Conservation (phyloP, 345 rosid genomes). For the Arabis hirsuta region DNA sequence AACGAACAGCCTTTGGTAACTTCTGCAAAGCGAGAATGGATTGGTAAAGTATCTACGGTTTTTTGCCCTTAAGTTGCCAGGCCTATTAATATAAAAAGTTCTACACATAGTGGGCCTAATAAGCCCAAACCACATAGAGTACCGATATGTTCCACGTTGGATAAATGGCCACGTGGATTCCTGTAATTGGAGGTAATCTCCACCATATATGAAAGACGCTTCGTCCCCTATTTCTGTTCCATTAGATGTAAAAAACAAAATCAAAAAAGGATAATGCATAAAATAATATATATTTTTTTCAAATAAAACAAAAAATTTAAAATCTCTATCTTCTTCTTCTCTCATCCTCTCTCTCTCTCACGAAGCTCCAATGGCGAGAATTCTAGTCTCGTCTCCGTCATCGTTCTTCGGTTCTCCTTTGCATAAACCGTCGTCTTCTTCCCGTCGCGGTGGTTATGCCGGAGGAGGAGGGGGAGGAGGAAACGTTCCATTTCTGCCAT, state of each 20-base stretch:
- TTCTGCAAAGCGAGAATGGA: too few relatives aligned
- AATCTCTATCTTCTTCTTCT: constrained; percentile 31
- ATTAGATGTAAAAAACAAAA: not conserved
- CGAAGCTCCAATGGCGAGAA: constrained; percentile 67
- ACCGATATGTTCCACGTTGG: constrained; percentile 35
- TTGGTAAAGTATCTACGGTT: too few relatives aligned
- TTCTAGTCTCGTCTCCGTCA: constrained; percentile 74
- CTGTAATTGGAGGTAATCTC: constrained; percentile 25
- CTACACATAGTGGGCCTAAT: not conserved
- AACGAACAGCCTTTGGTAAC: too few relatives aligned
- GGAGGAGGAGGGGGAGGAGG: constrained; percentile 17
- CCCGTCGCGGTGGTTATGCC: constrained; percentile 46
- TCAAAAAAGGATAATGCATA: constrained; percentile 10
- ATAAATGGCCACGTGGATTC: constrained; percentile 25
- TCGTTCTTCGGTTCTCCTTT: constrained; percentile 67
- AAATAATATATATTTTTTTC: not conserved
- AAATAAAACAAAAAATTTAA: not conserved
- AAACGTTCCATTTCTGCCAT: constrained; percentile 46
- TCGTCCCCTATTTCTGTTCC: not conserved
- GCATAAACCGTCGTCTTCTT: constrained; percentile 46
- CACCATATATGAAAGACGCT: constrained; percentile 22
- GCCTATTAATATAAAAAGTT: too few relatives aligned
- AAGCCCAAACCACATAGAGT: not conserved
- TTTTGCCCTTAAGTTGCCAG: too few relatives aligned
- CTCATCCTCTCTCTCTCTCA: constrained; percentile 24